Conservation (phyloP, 345 rosid species). For the Hibiscus mutabilis region DNA sequence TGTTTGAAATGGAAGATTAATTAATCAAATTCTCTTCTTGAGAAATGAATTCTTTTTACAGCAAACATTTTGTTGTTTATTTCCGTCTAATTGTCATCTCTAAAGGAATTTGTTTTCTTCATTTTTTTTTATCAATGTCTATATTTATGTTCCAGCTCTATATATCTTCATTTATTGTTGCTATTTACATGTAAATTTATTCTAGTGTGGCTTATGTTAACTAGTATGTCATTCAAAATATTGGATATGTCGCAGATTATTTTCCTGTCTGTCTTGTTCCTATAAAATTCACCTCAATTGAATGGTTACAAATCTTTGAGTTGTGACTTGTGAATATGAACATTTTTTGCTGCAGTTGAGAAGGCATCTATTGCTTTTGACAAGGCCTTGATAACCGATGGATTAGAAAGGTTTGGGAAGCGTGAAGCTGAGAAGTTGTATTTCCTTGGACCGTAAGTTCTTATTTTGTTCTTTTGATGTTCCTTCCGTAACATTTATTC, state of each 20-base stretch:
- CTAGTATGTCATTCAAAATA: neutral
- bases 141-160: neutral
- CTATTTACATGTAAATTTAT: neutral
- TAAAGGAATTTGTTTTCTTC: neutral
- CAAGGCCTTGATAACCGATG: conserved; percentile 39
- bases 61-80: neutral
- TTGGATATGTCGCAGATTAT: too few species aligned
- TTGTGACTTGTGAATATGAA: conserved; percentile 12
- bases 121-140: neutral
- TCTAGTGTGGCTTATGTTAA: neutral
- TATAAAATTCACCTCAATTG: neutral
- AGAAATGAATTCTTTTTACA: neutral
- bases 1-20: neutral
- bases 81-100: neutral
- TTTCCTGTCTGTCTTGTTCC: too few species aligned
- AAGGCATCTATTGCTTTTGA: conserved; percentile 31
- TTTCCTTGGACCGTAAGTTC: conserved; percentile 77
- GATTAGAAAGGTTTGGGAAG: conserved; percentile 52
- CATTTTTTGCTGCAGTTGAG: conserved; percentile 38
- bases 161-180: neutral
- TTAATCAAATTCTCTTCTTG: neutral
- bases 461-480: conserved; percentile 10
- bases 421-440: conserved; percentile 71
- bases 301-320: neutral
- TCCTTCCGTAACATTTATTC: neutral